phyloP scores from a whole-genome alignment of 2,329 filamentous ascomycete species.

The Fusarium sp. region DNA sequence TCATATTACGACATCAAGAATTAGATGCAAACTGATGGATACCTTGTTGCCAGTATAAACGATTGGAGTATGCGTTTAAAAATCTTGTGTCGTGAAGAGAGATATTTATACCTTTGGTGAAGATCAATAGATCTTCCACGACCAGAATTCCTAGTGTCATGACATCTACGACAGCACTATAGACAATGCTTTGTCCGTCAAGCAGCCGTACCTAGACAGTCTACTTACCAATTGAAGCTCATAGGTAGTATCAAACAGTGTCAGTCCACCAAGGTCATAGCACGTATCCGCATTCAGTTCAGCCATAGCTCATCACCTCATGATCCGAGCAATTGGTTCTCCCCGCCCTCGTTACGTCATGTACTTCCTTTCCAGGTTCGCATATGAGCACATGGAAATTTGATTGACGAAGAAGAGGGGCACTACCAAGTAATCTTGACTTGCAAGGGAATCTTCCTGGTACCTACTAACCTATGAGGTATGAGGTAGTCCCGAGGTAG shows the following conservation, averaged over 20 bases:
- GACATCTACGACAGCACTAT: background rate
- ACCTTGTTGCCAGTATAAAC: too few species aligned
- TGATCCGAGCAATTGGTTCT: constrained; percentile 24
- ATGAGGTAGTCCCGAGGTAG: constrained; percentile 19
- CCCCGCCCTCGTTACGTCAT: constrained; percentile 43
- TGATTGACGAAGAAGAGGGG: constrained; percentile 10
- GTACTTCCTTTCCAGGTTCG: constrained; percentile 32
- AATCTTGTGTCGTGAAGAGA: background rate
- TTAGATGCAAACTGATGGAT: background rate
- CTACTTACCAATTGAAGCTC: background rate
- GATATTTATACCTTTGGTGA: background rate
- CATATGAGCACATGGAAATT: constrained; percentile 34
- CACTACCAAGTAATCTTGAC: constrained; percentile 14
- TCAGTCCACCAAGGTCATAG: background rate
- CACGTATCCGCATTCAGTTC: constrained; percentile 16
- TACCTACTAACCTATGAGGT: constrained; percentile 4
- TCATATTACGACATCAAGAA: constrained; percentile 14
- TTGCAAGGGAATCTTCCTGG: constrained; percentile 8
- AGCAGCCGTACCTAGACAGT: background rate
- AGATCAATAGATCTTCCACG: background rate
- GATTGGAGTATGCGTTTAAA: background rate
- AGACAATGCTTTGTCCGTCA: background rate
- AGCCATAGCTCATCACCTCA: constrained; percentile 6
- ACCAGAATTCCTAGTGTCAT: background rate
- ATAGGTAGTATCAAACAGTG: background rate